phyloP scores from a whole-genome alignment of 164 flowering plant species.

The Vitis vinifera region ASM3070453v1 NC_081808.1:5477001-5477500 shows the following conservation, averaged over 20 bases:
- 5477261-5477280: background rate
- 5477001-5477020: no score
- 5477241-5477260: background rate
- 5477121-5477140: background rate
- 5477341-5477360: constrained; percentile 22
- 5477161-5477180: background rate
- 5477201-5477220: background rate
- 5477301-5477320: background rate
- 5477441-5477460: background rate
- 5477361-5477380: constrained; percentile 25
- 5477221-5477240: background rate
- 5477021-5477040: no score
- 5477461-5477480: background rate
- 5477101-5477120: background rate
- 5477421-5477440: no score
- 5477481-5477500: no score
- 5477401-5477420: background rate
- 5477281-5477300: background rate
- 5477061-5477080: no score
- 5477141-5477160: background rate
- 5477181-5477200: background rate
- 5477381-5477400: constrained; percentile 29
- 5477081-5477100: no score
- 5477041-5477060: no score
- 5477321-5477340: background rate